phyloP scores from a whole-genome alignment of 768 basidiomycete genomes.

The Lactarius tabidus region DNA sequence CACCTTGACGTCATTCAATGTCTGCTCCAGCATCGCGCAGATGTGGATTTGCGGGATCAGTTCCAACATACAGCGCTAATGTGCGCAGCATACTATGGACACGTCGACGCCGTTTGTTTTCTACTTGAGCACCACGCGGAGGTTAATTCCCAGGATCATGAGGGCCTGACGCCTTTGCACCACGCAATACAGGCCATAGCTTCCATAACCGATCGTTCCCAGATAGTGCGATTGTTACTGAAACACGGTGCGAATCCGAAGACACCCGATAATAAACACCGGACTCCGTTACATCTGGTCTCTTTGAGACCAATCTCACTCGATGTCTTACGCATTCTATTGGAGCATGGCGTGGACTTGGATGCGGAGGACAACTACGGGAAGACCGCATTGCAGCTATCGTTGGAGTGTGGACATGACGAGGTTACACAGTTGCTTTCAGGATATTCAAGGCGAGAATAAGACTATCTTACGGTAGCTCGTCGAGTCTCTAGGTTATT shows the following conservation, averaged over 20 bases:
- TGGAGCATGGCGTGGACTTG: neutral
- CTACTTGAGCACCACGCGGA: neutral
- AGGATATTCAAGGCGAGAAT: no score
- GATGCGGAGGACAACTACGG: neutral
- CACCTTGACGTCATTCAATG: neutral
- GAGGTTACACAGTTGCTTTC: neutral
- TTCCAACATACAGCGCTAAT: neutral
- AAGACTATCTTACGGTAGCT: no score
- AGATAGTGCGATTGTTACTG: neutral
- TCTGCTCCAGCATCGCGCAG: neutral
- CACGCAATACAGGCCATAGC: neutral
- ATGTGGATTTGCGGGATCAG: neutral
- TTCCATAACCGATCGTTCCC: neutral
- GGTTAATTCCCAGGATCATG: neutral
- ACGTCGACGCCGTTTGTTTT: neutral
- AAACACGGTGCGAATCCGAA: neutral
- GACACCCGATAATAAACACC: neutral
- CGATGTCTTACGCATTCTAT: neutral
- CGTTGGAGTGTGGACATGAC: neutral
- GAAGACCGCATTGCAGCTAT: neutral
- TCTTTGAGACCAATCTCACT: neutral
- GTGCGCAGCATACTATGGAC: neutral
- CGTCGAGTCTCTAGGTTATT: no score
- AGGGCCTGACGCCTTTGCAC: neutral
- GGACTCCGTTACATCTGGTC: neutral